These are phyloP conservation scores for Sugiyamaella marilandica DNA, from an alignment of 805 yeast species.

Conservation along the genomic window DNA sequence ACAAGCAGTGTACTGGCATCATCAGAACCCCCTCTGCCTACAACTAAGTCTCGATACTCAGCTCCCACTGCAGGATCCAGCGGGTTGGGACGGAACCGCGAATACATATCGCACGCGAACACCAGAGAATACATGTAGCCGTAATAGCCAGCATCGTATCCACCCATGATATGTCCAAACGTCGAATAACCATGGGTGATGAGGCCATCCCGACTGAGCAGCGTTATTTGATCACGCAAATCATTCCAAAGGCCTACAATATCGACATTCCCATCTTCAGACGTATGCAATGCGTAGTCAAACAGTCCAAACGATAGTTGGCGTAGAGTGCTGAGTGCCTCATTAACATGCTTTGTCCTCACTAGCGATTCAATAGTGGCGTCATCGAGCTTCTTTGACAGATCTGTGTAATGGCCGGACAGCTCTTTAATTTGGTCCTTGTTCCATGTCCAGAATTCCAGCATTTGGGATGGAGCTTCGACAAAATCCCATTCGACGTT, in stretches of 20 bases:
- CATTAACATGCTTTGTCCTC: slow-evolving; percentile 68
- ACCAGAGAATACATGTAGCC: slow-evolving; percentile 85
- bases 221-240: slow-evolving; percentile 55
- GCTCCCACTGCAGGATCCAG: slow-evolving; percentile 58
- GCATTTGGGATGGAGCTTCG: slow-evolving; percentile 86
- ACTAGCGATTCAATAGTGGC: slow-evolving; percentile 54
- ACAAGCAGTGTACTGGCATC: slow-evolving; percentile 62
- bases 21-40: slow-evolving; percentile 67
- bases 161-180: slow-evolving; percentile 75
- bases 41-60: slow-evolving; percentile 62
- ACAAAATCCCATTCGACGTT: slow-evolving; percentile 81
- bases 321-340: slow-evolving; percentile 64
- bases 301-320: slow-evolving; percentile 76
- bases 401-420: slow-evolving; percentile 58
- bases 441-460: slow-evolving; percentile 87
- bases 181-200: slow-evolving; percentile 65
- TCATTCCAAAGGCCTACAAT: slow-evolving; percentile 59
- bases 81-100: slow-evolving; percentile 64
- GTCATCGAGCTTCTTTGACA: slow-evolving; percentile 54
- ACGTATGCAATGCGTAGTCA: slow-evolving; percentile 66
- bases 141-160: slow-evolving; percentile 82
- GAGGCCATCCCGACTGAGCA: slow-evolving; percentile 48
- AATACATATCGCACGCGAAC: slow-evolving; percentile 76
- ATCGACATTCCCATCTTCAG: slow-evolving; percentile 43
- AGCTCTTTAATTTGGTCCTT: slow-evolving; percentile 51